Conservation (phyloP, 2,329 filamentous ascomycete genomes). For the Ophiostoma triangulosporum region DNA sequence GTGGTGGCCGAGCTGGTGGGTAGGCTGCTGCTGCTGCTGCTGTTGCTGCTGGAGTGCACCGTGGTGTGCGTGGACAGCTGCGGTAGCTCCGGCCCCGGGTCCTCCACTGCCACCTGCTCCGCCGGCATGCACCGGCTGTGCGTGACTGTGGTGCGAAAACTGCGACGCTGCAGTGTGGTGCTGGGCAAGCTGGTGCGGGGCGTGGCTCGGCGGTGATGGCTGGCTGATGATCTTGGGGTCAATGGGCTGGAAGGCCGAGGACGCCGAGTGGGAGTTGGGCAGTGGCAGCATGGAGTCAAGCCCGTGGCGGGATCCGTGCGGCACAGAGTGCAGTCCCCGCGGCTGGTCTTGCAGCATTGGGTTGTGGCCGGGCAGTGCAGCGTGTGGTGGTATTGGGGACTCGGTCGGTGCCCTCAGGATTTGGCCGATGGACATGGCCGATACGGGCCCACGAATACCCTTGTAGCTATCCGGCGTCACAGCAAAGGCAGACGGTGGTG, state of each 20-base stretch:
- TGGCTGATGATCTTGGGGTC: slow-evolving; percentile 46
- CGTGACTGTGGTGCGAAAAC: neutral
- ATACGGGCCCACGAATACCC: slow-evolving; percentile 31
- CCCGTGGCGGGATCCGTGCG: slow-evolving; percentile 21
- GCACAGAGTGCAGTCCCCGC: slow-evolving; percentile 21
- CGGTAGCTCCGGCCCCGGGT: neutral
- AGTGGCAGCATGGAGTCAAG: slow-evolving; percentile 13
- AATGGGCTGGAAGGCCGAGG: slow-evolving; percentile 33
- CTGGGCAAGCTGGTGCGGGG: neutral
- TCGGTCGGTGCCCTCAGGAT: slow-evolving; percentile 17
- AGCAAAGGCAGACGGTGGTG: slow-evolving; percentile 15
- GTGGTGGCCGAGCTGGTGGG: slow-evolving; percentile 14
- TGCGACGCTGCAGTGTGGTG: neutral
- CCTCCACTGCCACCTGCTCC: neutral
- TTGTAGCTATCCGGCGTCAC: slow-evolving; percentile 28
- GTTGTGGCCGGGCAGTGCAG: slow-evolving; percentile 16
- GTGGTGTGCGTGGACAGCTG: neutral
- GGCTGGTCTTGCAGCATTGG: slow-evolving; percentile 21
- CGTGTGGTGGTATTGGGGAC: slow-evolving; percentile 17
- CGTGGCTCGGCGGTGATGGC: slow-evolving; percentile 16
- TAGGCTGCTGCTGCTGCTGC: neutral
- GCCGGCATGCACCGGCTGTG: neutral
- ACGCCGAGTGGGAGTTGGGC: slow-evolving; percentile 16
- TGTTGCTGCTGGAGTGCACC: neutral
- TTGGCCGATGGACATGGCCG: slow-evolving; percentile 24